Evolutionary conservation across 202 grass and related monocot genomes (phyloP).

Genomic region (Panicum virgatum): DNA sequence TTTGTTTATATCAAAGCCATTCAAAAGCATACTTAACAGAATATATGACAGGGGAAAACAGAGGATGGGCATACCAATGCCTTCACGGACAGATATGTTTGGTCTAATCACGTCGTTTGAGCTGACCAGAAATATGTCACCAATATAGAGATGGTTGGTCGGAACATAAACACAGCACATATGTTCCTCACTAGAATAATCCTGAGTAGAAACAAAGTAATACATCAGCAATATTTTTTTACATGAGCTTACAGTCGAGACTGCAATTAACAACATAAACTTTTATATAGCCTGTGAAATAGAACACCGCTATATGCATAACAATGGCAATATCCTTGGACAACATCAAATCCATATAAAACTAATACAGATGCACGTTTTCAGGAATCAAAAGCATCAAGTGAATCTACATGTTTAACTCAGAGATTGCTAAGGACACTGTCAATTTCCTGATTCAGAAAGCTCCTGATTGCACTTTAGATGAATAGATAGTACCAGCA

Average conservation of each 20-base stretch:
- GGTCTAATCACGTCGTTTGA: constrained; percentile 66
- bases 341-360: neutral
- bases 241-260: neutral
- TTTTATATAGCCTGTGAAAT: constrained; percentile 13
- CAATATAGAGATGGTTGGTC: constrained; percentile 79
- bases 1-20: neutral
- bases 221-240: constrained; percentile 16
- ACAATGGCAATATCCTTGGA: neutral
- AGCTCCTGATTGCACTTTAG: neutral
- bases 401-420: neutral
- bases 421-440: neutral
- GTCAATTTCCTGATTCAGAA: neutral
- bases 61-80: constrained; percentile 51
- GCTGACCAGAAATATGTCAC: constrained; percentile 68
- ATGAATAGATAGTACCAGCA: neutral
- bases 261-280: neutral
- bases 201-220: constrained; percentile 37
- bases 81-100: constrained; percentile 73
- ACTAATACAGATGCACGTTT: neutral
- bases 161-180: constrained; percentile 74
- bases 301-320: constrained; percentile 21
- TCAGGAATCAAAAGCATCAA: constrained; percentile 16
- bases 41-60: neutral
- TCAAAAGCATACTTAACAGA: neutral
- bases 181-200: constrained; percentile 67